These are phyloP conservation scores for Debaryomyces singareniensis DNA, from an alignment of 1,139 yeast species.

Conservation along the genomic window DNA sequence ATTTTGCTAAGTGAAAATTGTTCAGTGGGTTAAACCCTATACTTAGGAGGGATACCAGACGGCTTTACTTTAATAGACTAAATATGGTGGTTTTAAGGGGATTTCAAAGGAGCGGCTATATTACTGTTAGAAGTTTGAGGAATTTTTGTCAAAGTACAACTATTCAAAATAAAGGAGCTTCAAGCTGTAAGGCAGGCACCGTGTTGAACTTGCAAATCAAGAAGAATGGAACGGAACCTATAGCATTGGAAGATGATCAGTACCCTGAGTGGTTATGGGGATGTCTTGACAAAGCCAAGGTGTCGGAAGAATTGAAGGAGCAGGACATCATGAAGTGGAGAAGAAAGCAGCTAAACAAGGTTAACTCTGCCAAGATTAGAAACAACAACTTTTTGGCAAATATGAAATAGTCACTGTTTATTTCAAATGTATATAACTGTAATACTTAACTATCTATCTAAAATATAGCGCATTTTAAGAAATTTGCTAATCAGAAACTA, in stretches of 20 bases:
- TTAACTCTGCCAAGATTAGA: conserved; percentile 65
- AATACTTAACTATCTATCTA: too few relatives aligned
- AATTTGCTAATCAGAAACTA: too few relatives aligned
- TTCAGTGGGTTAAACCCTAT: too few relatives aligned
- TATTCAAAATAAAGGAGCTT: conserved; percentile 11
- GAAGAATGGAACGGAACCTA: conserved; percentile 81
- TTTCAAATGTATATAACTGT: too few relatives aligned
- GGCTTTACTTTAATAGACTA: too few relatives aligned
- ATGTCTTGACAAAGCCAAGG: conserved; percentile 60
- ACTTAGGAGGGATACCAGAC: too few relatives aligned
- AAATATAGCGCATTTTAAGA: too few relatives aligned
- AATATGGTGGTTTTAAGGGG: too few relatives aligned
- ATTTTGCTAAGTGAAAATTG: too few relatives aligned
- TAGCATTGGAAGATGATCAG: conserved; percentile 80
- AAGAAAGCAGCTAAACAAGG: conserved; percentile 59
- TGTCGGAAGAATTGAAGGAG: conserved; percentile 45
- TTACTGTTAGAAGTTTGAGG: background rate
- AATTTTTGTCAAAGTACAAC: conserved; percentile 1
- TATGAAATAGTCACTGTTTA: conserved; percentile 29
- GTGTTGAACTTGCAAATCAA: conserved; percentile 68
- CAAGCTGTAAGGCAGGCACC: conserved; percentile 70
- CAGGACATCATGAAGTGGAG: conserved; percentile 63
- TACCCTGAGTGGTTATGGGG: conserved; percentile 97
- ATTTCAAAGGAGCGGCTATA: too few relatives aligned
- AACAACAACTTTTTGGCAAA: conserved; percentile 67